Percentiles rank a stretch among this genome's conserved stretches.
Conservation (phyloP, 108 stramenopile genomes). For the Poteriospumella lacustris region DNA sequence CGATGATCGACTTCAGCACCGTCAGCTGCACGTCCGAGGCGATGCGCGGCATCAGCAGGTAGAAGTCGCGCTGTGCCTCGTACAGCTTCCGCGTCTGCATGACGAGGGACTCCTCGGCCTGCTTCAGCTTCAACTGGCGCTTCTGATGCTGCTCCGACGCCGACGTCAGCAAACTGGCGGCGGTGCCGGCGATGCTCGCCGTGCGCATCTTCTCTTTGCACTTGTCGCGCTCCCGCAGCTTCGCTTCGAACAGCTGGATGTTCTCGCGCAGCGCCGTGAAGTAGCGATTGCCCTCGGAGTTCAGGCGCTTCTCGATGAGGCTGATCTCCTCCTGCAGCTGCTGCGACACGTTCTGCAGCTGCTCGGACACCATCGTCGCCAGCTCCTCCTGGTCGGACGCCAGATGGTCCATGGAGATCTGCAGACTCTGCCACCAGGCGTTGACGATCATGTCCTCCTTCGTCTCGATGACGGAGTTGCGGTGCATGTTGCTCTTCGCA, state of each 20-base stretch:
- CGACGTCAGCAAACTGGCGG: not conserved
- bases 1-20: not conserved
- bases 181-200: not conserved
- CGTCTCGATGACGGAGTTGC: not conserved
- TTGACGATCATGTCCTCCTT: slow-evolving; percentile 16
- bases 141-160: not conserved
- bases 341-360: not conserved
- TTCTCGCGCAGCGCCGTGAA: not conserved
- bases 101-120: not conserved
- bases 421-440: slow-evolving; percentile 8
- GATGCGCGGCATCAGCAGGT: not conserved
- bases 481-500: not conserved
- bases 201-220: not conserved
- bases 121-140: not conserved
- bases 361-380: not conserved
- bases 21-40: not conserved
- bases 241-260: not conserved
- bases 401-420: slow-evolving; percentile 4
- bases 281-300: not conserved
- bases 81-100: slow-evolving; percentile 17
- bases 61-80: slow-evolving; percentile 4
- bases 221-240: not conserved
- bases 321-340: not conserved
- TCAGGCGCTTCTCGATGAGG: not conserved
- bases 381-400: not conserved